phyloP scores from a whole-genome alignment of 192 early-diverging fungal species.

The Coemansia sp. region DNA sequence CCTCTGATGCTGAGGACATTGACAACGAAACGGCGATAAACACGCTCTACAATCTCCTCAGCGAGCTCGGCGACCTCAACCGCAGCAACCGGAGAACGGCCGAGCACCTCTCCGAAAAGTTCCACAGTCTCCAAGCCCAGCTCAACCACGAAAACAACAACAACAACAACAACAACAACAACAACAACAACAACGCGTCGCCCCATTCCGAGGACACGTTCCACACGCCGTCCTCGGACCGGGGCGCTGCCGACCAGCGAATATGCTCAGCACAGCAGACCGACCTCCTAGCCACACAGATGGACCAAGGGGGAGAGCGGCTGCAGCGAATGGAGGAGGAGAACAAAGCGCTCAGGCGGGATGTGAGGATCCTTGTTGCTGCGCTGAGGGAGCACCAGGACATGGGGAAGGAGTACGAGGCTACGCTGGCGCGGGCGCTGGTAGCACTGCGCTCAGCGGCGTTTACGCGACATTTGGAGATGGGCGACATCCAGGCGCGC shows the following conservation, averaged over 20 bases:
- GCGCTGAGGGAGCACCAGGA: conserved; percentile 43
- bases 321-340: conserved; percentile 16
- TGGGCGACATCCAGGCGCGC: conserved; percentile 21
- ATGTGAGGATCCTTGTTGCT: conserved; percentile 23
- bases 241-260: background rate
- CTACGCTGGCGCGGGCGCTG: conserved; percentile 31
- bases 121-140: conserved; percentile 37
- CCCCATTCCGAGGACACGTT: conserved; percentile 6
- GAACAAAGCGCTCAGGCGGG: conserved; percentile 18
- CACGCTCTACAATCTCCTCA: conserved; percentile 49
- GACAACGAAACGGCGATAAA: conserved; percentile 47
- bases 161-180: no score
- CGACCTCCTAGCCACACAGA: conserved; percentile 5
- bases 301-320: background rate
- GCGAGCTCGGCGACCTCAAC: conserved; percentile 48
- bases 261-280: conserved; percentile 9
- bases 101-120: conserved; percentile 36
- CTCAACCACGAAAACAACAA: no score
- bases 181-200: no score
- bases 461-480: conserved; percentile 38
- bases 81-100: conserved; percentile 41
- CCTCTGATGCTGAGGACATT: conserved; percentile 43
- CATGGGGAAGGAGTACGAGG: conserved; percentile 44
- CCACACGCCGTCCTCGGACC: conserved; percentile 24
- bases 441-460: conserved; percentile 31